Evolutionary conservation across 2,329 filamentous ascomycete species (phyloP), one percentile per base, ranked within the genome.

Genomic region (Diaporthe ampelina): DNA sequence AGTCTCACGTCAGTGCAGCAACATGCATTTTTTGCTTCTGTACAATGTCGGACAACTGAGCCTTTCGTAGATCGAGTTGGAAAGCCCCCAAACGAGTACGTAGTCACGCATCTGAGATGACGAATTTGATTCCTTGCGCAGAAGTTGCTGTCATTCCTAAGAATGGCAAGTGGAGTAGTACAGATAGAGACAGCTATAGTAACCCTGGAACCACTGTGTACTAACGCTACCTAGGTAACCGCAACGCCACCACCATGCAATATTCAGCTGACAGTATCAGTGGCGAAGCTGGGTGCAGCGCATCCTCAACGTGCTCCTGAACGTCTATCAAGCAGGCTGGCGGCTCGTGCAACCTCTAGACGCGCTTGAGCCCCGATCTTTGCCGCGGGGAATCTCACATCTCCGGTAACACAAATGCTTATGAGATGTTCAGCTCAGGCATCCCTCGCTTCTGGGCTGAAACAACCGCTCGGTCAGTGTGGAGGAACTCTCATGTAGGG

Each of bases 81-180:
- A 58, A 2, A 24, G 21, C 19, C 9, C 2, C 0, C n/a, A 17
- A 1, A 6, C 1, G 13, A 3, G 8, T 57, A 15, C n/a, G 1
- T 15, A 17, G 8, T 21, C 15, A 45, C 32, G 37, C 21, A 13
- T 29, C 8, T 45, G 17, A n/a, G 13, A 45, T 45, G 29, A n/a
- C 17, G 8, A 10, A 11, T 29, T 48, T 29, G 9, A n/a, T 50
- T 11, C 3, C 26, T 21, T 32, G 19, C 17, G 32, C 4, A 3
- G 7, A 21, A 26, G 1, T 21, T 5, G 40, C 19, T 45, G 17
- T 29, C 19, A 26, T 15, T 11, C 26, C 61, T 17, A 9, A 13
- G 10, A n/a, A 35, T 32, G 7, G n/a, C 10, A 24, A 13, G 10
- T 15, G 26, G 26, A 5, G 59, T 17, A 48, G 17, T 19, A 40